Evolutionary conservation across 2,329 filamentous ascomycete species (phyloP), one percentile per base, ranked within the genome.

Genomic region (Neofusicoccum sp.): DNA sequence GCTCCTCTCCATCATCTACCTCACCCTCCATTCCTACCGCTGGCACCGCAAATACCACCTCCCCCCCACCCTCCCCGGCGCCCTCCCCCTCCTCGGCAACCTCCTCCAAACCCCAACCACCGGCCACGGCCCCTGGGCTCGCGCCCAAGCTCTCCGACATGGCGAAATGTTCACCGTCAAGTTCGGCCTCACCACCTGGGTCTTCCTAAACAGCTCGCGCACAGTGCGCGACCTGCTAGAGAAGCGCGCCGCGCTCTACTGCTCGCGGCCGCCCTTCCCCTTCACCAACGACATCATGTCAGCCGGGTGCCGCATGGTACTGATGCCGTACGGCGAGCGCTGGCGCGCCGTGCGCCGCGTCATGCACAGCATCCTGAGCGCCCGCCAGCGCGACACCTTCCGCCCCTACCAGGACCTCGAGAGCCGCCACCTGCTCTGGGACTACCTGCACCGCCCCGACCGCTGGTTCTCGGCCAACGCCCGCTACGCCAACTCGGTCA

Each of bases 371-470:
- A 73, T 75, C 34, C 68, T 76, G 16, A 71, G 69, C 62, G 66
- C 63, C 44, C 66, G 64, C 28, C 69, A 71, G 39, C 60, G 62
- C n/a, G 56, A 64, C 29, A 66, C 66, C 4, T 74, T 74, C 63
- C 65, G 59, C n/a, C 69, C 70, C 3, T 76, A 71, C 62, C 73
- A 76, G 66, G 72, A 75, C 33, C 56, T 71, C 3, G 73, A 75
- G 59, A 67, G 66, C 5, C 69, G 68, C 39, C 66, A 71, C 34
- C 66, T 75, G 5, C 58, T 71, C 8, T 70, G 64, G 28, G 73
- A 75, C 9, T 68, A 70, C 43, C 56, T 73, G 8, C 56, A 70
- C 12, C 56, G 66, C 41, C 69, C 73, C 6, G 68, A 72, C 5
- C 52, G 64, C 29, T 75, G 69, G 68, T 71, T 65, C 44, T 56